These are phyloP conservation scores for Solanum bulbocastanum DNA, from an alignment of 257 asterid genomes.

Conservation along the genomic window DNA sequence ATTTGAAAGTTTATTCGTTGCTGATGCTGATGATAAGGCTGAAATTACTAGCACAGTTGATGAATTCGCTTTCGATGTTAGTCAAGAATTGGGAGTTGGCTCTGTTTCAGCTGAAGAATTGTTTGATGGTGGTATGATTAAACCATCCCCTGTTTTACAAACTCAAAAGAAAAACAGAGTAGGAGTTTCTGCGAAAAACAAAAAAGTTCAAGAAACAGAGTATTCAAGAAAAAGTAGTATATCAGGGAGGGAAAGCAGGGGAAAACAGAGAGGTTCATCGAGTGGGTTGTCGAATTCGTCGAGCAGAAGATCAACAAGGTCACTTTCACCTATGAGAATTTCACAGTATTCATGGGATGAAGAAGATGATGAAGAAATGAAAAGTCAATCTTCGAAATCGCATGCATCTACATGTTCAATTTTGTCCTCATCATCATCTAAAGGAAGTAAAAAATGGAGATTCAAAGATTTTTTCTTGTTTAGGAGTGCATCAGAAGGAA, in stretches of 20 bases:
- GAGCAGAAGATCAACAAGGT: slow-evolving; percentile 45
- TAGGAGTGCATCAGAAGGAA: slow-evolving; percentile 46
- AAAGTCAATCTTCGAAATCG: background rate
- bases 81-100: slow-evolving; percentile 20
- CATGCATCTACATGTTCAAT: background rate
- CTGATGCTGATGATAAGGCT: background rate
- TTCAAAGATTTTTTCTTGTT: slow-evolving; percentile 36
- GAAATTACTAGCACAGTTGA: background rate
- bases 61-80: slow-evolving; percentile 51
- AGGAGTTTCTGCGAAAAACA: slow-evolving; percentile 17
- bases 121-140: slow-evolving; percentile 64
- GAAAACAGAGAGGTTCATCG: slow-evolving; percentile 23
- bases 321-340: slow-evolving; percentile 54
- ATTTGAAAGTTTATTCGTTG: slow-evolving; percentile 16
- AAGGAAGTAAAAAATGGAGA: slow-evolving; percentile 25
- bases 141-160: slow-evolving; percentile 21
- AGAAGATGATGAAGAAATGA: background rate
- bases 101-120: slow-evolving; percentile 71
- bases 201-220: background rate
- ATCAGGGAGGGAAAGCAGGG: slow-evolving; percentile 27
- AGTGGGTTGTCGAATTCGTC: slow-evolving; percentile 10
- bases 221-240: background rate
- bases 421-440: background rate
- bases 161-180: background rate
- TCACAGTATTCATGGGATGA: slow-evolving; percentile 28